Evolutionary conservation across 2,329 filamentous ascomycete genomes (phyloP), one percentile per base, ranked within the genome.

Genomic region (Ceratocystis papillata): DNA sequence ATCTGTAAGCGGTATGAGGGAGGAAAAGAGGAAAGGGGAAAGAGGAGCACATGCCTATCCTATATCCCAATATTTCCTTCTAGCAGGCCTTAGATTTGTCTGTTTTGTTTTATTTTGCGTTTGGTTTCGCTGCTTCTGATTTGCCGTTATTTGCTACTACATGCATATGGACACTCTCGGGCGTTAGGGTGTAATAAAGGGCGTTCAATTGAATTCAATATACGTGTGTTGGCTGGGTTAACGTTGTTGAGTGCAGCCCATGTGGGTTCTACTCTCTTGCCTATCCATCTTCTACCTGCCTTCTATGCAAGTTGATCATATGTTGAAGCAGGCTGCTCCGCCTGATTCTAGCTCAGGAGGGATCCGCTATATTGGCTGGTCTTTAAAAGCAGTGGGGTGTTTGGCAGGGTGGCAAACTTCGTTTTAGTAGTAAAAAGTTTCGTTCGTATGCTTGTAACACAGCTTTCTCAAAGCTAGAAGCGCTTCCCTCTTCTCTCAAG

Each of bases 1-100:
- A 96, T 73, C 81, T 96, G 65, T 96, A 77, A 85, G 67, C 37
- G 37, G 37, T 5, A 15, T 15, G n/a, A 15, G 48, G 20, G 17
- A 20, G n/a, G 20, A 44, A 2, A 28, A 30, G 17, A 45, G 41
- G 45, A 28, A 22, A n/a, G 8, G 2, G 25, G 61, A n/a, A 48
- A 22, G 20, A 59, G 22, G 62, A 41, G 37, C 10, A 15, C 37
- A 41, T 41, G 37, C 10, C 10, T 15, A 20, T 25, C 7, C 20
- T 4, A 10, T 4, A 10, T 25, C 1, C 17, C 17, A 15, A 8
- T 63, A 10, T 25, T n/a, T 53, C 53, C 3, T n/a, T 57, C 2
- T 30, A 30, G 20, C 25, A 25, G 50, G 22, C 25, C 50, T 8
- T 30, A 7, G 17, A 22, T 60, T 46, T 65, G 59, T 28, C 46